Percentiles rank a stretch among this genome's conserved stretches.
These are phyloP conservation scores for Gaeumannomyces sp. DNA, from an alignment of 2,329 filamentous ascomycete species.

Conservation along the genomic window DNA sequence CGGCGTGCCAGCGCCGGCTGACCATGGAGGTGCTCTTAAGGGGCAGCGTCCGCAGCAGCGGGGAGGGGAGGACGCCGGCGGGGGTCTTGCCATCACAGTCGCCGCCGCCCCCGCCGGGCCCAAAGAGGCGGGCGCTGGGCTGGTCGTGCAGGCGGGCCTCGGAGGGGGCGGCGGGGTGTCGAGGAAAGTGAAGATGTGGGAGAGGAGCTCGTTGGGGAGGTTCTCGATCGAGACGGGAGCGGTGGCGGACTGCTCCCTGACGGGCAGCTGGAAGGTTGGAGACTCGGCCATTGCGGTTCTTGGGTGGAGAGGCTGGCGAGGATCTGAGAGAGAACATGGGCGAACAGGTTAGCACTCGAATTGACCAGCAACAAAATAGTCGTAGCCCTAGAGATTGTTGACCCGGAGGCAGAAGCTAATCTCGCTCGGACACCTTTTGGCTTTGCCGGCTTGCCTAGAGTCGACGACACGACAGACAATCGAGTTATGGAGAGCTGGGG, in stretches of 20 bases:
- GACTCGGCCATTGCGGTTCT: background rate
- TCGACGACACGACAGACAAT: too few species aligned
- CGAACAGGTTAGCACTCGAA: background rate
- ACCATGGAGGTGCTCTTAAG: slow-evolving; percentile 53
- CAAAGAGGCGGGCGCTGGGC: slow-evolving; percentile 35
- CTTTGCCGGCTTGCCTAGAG: background rate
- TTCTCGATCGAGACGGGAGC: slow-evolving; percentile 18
- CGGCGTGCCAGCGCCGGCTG: slow-evolving; percentile 45
- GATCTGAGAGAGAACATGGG: background rate
- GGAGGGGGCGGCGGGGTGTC: slow-evolving; percentile 41
- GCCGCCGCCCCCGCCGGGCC: slow-evolving; percentile 21
- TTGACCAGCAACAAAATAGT: background rate
- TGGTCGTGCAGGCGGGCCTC: slow-evolving; percentile 40
- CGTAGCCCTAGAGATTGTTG: background rate
- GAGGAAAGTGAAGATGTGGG: slow-evolving; percentile 51
- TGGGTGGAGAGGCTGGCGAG: background rate
- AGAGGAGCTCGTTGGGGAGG: slow-evolving; percentile 57
- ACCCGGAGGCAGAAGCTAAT: background rate
- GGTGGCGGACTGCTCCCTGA: background rate
- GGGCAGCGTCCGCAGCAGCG: slow-evolving; percentile 13
- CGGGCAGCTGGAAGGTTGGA: background rate
- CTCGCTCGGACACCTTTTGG: background rate
- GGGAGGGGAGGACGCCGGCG: background rate
- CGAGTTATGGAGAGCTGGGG: too few species aligned
- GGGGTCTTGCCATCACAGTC: too few species aligned